Evolutionary conservation across 1,139 yeast genomes (phyloP), one percentile per base, ranked within the genome.

Genomic region (Taphrina sp.): DNA sequence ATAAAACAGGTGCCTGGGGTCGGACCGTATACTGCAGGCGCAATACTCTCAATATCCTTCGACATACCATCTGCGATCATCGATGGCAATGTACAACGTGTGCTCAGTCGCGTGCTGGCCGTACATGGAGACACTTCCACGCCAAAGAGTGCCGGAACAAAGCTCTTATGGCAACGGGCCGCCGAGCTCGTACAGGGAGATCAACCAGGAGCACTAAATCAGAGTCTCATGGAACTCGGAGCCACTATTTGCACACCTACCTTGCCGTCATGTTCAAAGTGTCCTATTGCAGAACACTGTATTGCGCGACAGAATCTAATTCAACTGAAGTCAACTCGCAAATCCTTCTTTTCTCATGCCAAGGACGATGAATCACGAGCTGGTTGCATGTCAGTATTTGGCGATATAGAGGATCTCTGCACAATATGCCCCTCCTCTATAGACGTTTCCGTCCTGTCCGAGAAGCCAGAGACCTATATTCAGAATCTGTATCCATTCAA

Each of bases 21-120:
- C n/a, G 60, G 60, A 5, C 58, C 58, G 8, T 58, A 58, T 26
- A 58, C 60, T 3, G 60, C 60, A 10, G 60, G 60, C 10, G 60
- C 60, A 8, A 55, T 58, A 2, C 35, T 55, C 12, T 55, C 58
- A 28, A 54, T 58, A 26, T 57, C 60, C 3, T 58, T 55, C 43
- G 47, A 43, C 14, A 31, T 54, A 7, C 57, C 54, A 8, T 23
- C 54, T 5, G 54, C 58, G 3, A 36, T 55, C 22, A 57, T 58
- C 28, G 60, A 58, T 49, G 60, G 60, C 23, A 58, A 58, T 31
- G 58, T 58, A 17, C 51, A 44, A 28, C 37, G 60, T 16, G 60
- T 58, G 3, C 38, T 58, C 19, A 41, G 56, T 16, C 54, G 60
- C 7, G 24, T 55, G 3, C 49, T 52, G 17, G 60, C 58, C 19